A percentile compares a stretch with the other conserved stretches of the same genome.
phyloP scores from a whole-genome alignment of 371 early-diverging fungal species.

The Parasitella parasitica region DNA sequence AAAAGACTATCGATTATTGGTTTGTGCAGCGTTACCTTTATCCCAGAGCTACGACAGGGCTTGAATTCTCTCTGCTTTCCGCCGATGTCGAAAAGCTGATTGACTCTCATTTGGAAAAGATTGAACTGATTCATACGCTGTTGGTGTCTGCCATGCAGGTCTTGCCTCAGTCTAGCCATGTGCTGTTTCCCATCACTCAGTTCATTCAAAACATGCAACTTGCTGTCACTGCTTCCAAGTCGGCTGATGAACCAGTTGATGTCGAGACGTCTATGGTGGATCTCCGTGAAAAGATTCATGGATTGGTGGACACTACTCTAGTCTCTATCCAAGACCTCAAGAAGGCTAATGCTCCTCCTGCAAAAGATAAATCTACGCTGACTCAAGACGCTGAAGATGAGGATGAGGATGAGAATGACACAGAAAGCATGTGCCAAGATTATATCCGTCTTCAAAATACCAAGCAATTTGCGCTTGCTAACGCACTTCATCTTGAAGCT shows the following conservation, averaged over 20 bases:
- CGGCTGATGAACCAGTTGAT: not conserved
- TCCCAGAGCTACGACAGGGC: conserved; percentile 23
- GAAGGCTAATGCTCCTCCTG: conserved; percentile 20
- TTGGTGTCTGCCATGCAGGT: conserved; percentile 13
- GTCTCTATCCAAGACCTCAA: conserved; percentile 48
- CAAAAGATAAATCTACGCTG: not conserved
- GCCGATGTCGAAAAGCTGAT: conserved; percentile 33
- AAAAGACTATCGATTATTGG: conserved; percentile 26
- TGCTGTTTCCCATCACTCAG: conserved; percentile 28
- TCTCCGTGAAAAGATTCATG: conserved; percentile 34
- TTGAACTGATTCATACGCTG: conserved; percentile 6
- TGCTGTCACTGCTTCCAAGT: not conserved
- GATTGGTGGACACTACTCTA: conserved; percentile 37
- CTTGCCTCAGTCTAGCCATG: conserved; percentile 26
- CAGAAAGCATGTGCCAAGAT: conserved; percentile 58
- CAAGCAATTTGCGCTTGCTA: conserved; percentile 26
- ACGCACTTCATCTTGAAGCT: conserved; percentile 43
- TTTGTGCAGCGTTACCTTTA: conserved; percentile 41
- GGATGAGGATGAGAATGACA: conserved; percentile 39
- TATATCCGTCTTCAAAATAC: conserved; percentile 40
- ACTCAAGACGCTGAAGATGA: conserved; percentile 24
- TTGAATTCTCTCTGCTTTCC: conserved; percentile 30
- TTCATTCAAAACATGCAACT: conserved; percentile 8
- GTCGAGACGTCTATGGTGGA: not conserved
- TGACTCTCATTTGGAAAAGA: conserved; percentile 13